A percentile compares a stretch with the other conserved stretches of the same genome.
These are phyloP conservation scores for Triangularia setosa DNA, from an alignment of 2,329 filamentous ascomycete species.

Conservation along the genomic window DNA sequence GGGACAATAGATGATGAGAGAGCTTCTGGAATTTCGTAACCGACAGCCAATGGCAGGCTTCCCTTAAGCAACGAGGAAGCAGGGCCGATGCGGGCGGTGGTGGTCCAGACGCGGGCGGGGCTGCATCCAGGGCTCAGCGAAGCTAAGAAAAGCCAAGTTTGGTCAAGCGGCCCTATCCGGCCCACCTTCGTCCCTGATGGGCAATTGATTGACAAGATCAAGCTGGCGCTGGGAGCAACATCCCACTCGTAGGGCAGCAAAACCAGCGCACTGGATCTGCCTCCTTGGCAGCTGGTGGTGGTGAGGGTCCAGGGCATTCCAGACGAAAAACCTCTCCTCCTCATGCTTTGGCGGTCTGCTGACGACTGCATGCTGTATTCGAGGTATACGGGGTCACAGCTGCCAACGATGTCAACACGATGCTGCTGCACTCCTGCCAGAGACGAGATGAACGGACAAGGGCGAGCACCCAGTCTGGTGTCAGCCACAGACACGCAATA, in stretches of 20 bases:
- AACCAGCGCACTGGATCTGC: not conserved
- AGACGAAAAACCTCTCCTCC: not conserved
- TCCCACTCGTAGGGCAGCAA: not conserved
- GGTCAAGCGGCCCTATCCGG: not conserved
- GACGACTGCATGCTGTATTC: not conserved
- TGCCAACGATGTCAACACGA: not conserved
- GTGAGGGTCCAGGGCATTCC: not conserved
- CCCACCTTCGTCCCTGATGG: not conserved
- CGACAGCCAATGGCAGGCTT: not conserved
- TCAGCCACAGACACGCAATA: not conserved
- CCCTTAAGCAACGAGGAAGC: not conserved
- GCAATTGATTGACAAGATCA: not conserved
- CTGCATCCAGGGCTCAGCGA: not conserved
- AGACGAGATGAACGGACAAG: not conserved
- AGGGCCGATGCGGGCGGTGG: not conserved
- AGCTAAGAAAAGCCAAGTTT: slow-evolving; percentile 1
- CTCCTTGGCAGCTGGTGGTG: not conserved
- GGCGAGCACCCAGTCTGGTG: not conserved
- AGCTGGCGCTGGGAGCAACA: not conserved
- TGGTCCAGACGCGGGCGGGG: not conserved
- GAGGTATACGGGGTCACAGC: too few relatives aligned
- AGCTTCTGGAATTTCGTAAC: not conserved
- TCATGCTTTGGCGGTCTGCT: not conserved
- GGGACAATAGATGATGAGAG: not conserved
- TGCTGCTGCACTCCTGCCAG: not conserved